Percentiles rank a stretch among this genome's conserved stretches.
Conservation (phyloP, 1,139 yeast genomes). For the Yamadazyma blattariae region DNA sequence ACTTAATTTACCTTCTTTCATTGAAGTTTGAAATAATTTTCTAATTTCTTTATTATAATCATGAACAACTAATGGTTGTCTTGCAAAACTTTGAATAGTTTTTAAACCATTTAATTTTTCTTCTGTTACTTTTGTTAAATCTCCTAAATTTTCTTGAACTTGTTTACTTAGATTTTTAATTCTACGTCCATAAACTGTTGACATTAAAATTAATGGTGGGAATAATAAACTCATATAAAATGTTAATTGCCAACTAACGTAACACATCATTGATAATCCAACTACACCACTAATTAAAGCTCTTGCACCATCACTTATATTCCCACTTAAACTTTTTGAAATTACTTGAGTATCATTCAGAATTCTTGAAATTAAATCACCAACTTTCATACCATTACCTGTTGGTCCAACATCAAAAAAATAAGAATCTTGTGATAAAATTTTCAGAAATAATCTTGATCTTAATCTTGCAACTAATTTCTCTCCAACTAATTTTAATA, state of each 20-base stretch:
- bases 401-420: conserved; percentile 79
- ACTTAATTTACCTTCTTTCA: conserved; percentile 74
- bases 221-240: conserved; percentile 71
- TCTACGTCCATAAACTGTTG: conserved; percentile 75
- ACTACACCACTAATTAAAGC: conserved; percentile 76
- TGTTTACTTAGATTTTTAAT: conserved; percentile 72
- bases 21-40: conserved; percentile 69
- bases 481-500: conserved; percentile 79
- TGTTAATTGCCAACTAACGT: conserved; percentile 78
- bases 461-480: conserved; percentile 81
- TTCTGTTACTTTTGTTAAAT: conserved; percentile 84
- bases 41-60: conserved; percentile 64
- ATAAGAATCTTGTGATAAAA: conserved; percentile 84
- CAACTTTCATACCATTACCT: conserved; percentile 62
- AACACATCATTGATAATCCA: conserved; percentile 84
- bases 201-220: conserved; percentile 78
- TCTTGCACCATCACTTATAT: conserved; percentile 86
- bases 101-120: conserved; percentile 84
- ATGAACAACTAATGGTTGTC: conserved; percentile 57
- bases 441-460: conserved; percentile 69
- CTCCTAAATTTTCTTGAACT: conserved; percentile 84
- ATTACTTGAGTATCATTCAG: conserved; percentile 91
- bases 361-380: conserved; percentile 85
- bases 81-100: conserved; percentile 87
- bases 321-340: conserved; percentile 81